These are phyloP conservation scores for Daldinia bambusicola DNA, from an alignment of 495 filamentous ascomycete genomes.

Conservation along the genomic window DNA sequence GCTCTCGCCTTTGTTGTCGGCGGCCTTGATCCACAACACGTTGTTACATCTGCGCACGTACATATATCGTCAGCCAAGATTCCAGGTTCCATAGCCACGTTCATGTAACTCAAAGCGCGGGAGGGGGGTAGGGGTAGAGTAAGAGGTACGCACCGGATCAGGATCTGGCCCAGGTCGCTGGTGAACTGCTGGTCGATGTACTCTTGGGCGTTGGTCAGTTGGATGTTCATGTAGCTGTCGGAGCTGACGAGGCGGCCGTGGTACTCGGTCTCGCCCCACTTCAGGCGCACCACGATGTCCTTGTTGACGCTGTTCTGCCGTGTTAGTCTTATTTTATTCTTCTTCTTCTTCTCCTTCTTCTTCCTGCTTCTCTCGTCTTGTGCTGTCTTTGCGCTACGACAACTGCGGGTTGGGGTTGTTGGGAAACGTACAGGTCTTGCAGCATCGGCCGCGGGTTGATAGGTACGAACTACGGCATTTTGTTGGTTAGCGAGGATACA, in stretches of 20 bases:
- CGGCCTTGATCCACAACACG: slow-evolving; percentile 87
- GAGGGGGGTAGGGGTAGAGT: not conserved
- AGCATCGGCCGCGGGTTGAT: slow-evolving; percentile 92
- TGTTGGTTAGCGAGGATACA: slow-evolving; percentile 14
- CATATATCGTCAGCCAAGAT: not conserved
- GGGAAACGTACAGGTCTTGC: slow-evolving; percentile 82
- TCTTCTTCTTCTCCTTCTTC: too few relatives aligned
- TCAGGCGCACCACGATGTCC: slow-evolving; percentile 88
- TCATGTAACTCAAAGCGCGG: too few relatives aligned
- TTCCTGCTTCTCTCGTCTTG: slow-evolving; percentile 17
- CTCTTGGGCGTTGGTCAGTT: slow-evolving; percentile 88
- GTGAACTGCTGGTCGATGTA: slow-evolving; percentile 89
- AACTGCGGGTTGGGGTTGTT: too few relatives aligned
- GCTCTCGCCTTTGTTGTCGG: slow-evolving; percentile 66
- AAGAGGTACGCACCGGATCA: slow-evolving; percentile 76
- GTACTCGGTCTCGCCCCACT: slow-evolving; percentile 98
- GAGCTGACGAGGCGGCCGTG: slow-evolving; percentile 87
- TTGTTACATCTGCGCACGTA: slow-evolving; percentile 73
- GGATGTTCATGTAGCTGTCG: slow-evolving; percentile 99
- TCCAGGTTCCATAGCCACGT: not conserved
- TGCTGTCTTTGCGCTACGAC: too few relatives aligned
- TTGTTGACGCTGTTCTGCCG: slow-evolving; percentile 76
- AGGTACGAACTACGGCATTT: slow-evolving; percentile 71
- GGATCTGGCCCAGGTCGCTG: slow-evolving; percentile 83
- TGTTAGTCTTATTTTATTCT: slow-evolving; percentile 16